Conservation (phyloP, 129 eudicot genomes). For the Flaveria ramosissima region DNA sequence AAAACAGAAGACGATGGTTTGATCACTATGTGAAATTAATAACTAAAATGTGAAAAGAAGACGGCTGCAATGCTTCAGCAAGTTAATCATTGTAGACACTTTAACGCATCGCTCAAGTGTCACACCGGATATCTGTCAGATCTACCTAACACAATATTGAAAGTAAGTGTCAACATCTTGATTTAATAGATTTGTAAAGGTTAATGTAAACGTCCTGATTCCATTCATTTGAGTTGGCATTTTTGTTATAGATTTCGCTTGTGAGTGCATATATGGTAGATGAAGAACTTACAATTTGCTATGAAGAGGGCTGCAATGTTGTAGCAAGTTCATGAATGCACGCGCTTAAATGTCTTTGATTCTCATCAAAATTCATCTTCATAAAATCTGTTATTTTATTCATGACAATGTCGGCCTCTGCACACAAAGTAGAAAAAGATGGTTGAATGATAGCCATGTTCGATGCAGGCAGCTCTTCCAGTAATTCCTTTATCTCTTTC, state of each 20-base stretch:
- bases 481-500: background rate
- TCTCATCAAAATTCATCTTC: background rate
- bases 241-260: too few relatives aligned
- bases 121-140: too few relatives aligned
- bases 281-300: background rate
- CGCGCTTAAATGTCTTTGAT: background rate
- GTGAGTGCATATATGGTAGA: too few relatives aligned
- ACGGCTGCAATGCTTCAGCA: too few relatives aligned
- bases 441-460: background rate
- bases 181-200: too few relatives aligned
- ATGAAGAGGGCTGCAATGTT: background rate
- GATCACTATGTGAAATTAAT: too few relatives aligned
- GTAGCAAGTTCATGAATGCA: background rate
- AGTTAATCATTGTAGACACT: too few relatives aligned
- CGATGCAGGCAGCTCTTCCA: background rate
- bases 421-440: background rate
- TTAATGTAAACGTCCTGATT: background rate
- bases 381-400: background rate
- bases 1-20: background rate
- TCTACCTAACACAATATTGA: too few relatives aligned
- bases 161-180: background rate
- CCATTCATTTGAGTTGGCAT: too few relatives aligned
- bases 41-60: too few relatives aligned
- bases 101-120: too few relatives aligned
- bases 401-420: background rate